Evolutionary conservation across 1,284 basidiomycete species (phyloP), one percentile per base, ranked within the genome.

Genomic region (Rhodofomes roseus): DNA sequence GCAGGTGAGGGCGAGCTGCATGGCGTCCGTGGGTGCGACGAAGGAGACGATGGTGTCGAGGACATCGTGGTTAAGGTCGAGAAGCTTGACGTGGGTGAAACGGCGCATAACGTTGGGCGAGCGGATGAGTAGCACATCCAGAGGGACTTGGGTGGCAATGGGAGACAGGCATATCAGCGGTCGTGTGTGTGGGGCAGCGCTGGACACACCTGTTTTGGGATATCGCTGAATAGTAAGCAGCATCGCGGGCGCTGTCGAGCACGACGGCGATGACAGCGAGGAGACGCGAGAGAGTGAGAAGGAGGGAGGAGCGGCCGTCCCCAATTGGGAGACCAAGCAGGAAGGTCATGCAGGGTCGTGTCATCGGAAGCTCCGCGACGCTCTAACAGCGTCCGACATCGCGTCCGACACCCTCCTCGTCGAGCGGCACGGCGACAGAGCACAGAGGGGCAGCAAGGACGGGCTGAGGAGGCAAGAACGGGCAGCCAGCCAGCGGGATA

Each of bases 11-110:
- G 55, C 59, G 6, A 60, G 52, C 23, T 57, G 55, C 25, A 53
- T 23, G 25, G 59, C 55, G 40, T 57, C 55, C 1, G 36, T 9
- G n/a, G 37, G 59, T 9, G 55, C 23, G 14, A 60, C 11, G 25
- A 54, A 31, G 3, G 52, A 43, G 27, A 57, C 50, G 20, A 60
- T 51, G 29, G 44, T 20, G 1, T 29, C 25, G n/a, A 60, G 52
- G 31, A 60, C 44, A n/a, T 60, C 59, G 40, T 41, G 36, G 31
- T 55, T 55, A 29, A 60, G 59, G 22, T 60, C 50, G 29, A 51
- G 50, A 29, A 51, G 50, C 50, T 16, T 51, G 50, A 31, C 27
- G 29, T 29, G 18, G 50, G 50, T 2, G 29, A 51, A 22, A 29
- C 50, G 18, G 25, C 50, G 50, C 29, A 51, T 31, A 29, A 20